Evolutionary conservation across 257 asterid genomes (phyloP).

Genomic region (Solanum etuberosum): DNA sequence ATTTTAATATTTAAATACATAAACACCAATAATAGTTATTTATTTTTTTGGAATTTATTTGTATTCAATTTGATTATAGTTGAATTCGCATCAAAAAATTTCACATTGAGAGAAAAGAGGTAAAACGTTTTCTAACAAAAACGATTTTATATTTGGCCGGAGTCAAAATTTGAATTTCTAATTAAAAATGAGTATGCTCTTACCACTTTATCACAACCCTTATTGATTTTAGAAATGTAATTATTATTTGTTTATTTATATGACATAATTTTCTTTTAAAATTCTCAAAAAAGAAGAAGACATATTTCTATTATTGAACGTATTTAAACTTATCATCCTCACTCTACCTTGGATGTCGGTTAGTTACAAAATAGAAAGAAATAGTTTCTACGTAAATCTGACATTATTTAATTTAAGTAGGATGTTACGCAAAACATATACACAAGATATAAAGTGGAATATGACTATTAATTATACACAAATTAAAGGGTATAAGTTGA

Average conservation of each 20-base stretch:
- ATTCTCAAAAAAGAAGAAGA: not conserved
- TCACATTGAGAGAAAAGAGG: no score
- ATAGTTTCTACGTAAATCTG: not conserved
- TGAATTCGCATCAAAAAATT: no score
- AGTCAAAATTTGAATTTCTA: rapidly evolving
- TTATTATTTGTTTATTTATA: not conserved
- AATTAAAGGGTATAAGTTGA: no score
- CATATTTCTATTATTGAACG: not conserved
- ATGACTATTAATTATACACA: not conserved
- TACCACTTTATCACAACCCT: not conserved
- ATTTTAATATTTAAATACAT: no score
- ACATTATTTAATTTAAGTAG: no score
- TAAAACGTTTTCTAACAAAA: no score
- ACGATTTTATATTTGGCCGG: no score
- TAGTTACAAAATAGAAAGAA: not conserved
- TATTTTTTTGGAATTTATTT: no score
- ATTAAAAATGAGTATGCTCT: no score
- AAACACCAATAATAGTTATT: no score
- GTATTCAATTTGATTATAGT: no score
- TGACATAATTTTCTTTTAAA: not conserved
- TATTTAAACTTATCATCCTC: not conserved
- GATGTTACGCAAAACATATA: no score
- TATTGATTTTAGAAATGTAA: not conserved
- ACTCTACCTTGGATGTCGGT: not conserved
- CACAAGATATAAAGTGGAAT: not conserved